Evolutionary conservation across 1,284 basidiomycete species (phyloP), one percentile per base, ranked within the genome.

Genomic region (Ceratobasidium theobromae): DNA sequence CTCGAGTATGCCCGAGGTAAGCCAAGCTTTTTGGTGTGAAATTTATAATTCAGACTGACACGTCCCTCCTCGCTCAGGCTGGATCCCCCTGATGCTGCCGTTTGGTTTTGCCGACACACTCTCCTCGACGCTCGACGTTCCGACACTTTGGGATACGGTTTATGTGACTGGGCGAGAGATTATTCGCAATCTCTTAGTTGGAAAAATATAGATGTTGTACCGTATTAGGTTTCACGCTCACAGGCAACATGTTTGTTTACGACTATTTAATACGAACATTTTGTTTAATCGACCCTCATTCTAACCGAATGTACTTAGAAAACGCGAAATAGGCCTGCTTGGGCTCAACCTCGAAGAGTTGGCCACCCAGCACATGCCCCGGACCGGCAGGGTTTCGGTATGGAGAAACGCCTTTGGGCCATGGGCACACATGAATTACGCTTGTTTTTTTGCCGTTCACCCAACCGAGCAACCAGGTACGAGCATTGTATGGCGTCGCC

Each of bases 1-100:
- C 79, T 99, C 70, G 96, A 99, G 77, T 93, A 97, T 72, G 96
- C 95, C 48, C 79, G 89, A 76, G 96, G 94, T 95, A 71, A 51
- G 80, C 77, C 21, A 16, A 68, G 32, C 23, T 38, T 28, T 5
- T 40, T 8, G 16, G 16, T 35, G 35, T 43, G 21, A 9, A 9
- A 5, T 32, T 1, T 25, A 21, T 33, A 6, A 33, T 14, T 21
- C 18, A 45, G 5, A 28, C 32, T 46, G n/a, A 60, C 58, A 23
- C 23, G 14, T 32, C 30, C 35, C 41, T 69, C n/a, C n/a, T n/a
- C n/a, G n/a, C n/a, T n/a, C n/a, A 93, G 91, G 91, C 41, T 95
- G 92, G 91, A 94, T 95, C 72, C 91, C 93, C 1, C 79, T 86
- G 45, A 95, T 95, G 93, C 74, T 95, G 67, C 95, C 95, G 0